These are phyloP conservation scores for Musa schizocarpa DNA, from an alignment of 176 grass and related monocot species.

Conservation along the genomic window DNA sequence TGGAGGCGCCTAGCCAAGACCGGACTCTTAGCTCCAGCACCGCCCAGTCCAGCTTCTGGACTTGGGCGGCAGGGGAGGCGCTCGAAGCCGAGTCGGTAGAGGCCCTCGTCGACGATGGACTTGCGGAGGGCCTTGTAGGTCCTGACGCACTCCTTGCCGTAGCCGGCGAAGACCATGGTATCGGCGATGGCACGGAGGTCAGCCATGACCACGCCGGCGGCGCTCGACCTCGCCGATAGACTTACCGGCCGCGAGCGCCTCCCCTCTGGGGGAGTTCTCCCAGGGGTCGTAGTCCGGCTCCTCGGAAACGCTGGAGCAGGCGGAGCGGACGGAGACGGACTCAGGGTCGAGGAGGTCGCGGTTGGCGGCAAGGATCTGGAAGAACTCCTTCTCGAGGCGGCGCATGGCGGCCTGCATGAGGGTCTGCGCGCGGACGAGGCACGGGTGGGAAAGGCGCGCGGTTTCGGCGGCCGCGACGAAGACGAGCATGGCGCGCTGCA, in stretches of 20 bases:
- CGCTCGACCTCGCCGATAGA: conserved; percentile 6
- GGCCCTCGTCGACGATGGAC: conserved; percentile 12
- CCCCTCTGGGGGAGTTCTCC: neutral
- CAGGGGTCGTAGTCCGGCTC: neutral
- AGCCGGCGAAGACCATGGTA: conserved; percentile 58
- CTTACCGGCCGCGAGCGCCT: neutral
- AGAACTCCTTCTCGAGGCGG: conserved; percentile 47
- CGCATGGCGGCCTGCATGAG: conserved; percentile 56
- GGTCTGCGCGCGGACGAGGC: conserved; percentile 42
- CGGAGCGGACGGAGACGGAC: neutral
- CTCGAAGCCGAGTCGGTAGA: conserved; percentile 40
- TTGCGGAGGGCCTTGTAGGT: conserved; percentile 44
- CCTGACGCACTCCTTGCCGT: conserved; percentile 58
- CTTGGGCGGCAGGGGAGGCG: neutral
- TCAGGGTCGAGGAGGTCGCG: conserved; percentile 2
- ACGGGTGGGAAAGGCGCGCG: neutral
- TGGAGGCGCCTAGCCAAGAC: conserved; percentile 34
- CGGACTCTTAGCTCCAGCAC: conserved; percentile 32
- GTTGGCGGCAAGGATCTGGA: conserved; percentile 27
- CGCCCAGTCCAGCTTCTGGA: conserved; percentile 38
- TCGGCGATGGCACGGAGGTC: conserved; percentile 10
- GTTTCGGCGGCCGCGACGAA: conserved; percentile 17
- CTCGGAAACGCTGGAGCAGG: conserved; percentile 5
- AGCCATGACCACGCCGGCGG: neutral
- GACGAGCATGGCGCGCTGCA: conserved; percentile 61